Base-by-base conservation (phyloP, 306 rosid species). In the Trifolium pratense region DNA sequence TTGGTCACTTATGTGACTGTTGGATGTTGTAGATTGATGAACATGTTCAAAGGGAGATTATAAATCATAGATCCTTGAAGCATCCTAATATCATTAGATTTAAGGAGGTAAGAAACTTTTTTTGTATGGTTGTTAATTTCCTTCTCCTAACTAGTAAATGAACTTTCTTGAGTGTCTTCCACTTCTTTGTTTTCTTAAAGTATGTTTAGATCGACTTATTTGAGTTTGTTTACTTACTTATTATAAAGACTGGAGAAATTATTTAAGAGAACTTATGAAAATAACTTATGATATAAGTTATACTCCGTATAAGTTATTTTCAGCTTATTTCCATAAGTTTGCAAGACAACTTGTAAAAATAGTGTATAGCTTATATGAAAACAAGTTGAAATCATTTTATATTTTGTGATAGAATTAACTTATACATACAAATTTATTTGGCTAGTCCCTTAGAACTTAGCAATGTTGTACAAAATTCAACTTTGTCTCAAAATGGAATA, bases 11-110 rank as follows among this genome's bases (percentile, higher is more conserved):
- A 14, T 43, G n/a, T 43, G 49, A 13, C 16, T 43, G 0, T 52
- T 58, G 20, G 21, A 1, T 55, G 21, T 45, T 67, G 51, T 84
- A 95, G 99, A 95, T 95, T 83, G 97, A 95, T 78, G 97, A 95
- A 61, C 97, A 91, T 76, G 97, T 95, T 9, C 96, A 91, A 80
- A 88, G 99, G 77, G 99, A 95, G 90, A 95, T 95, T 59, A 87
- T 86, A 85, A 95, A 95, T 70, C 99, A 95, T 69, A 90, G 92
- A 62, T 88, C 99, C 71, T 79, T 95, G 88, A 91, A 86, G 84
- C 99, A 95, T 82, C 97, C 97, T 25, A 90, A 95, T 78, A 95
- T 95, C 80, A 86, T 95, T 75, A 86, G 95, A 86, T 95, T 95
- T 59, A 95, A 88, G 75, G 97, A 95, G 99, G 99, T 94, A 91